Evolutionary conservation across 192 early-diverging fungal species (phyloP), one percentile per base, ranked within the genome.

Genomic region (Hyaloraphidium curvatum): DNA sequence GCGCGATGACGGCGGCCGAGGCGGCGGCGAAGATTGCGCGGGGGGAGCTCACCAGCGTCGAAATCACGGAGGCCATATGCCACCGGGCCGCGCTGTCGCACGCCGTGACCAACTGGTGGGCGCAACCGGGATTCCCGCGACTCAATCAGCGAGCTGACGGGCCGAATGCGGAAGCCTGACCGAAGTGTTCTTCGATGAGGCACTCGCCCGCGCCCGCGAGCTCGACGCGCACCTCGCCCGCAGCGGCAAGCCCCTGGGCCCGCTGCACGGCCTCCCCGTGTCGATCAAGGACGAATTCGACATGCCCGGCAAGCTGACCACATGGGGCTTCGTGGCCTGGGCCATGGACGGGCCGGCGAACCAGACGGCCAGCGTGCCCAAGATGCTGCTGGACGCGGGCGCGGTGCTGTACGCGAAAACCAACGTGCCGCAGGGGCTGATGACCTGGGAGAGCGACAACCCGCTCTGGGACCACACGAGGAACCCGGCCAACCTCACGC

Each of bases 191-290:
- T 48, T 48, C 43, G 43, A 48, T 19, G 7, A 25, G 9, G 43
- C 43, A 9, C 23, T 48, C 25, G 43, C 43, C 7, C 7, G 7
- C 14, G 43, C 43, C 14, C 17, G 17, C 14, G 43, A 48, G 43
- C 11, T 48, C 23, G 43, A 48, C 43, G 11, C 5, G 14, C 7
- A 48, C 14, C 25, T 48, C 43, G 25, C 14, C 7, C 7, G 4
- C 14, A 48, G 17, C 7, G 43, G 43, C 14, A 48, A 48, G 19
- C 7, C 43, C 11, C 7, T 11, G 43, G 43, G 43, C 11, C 43
- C 43, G 7, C 43, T 48, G 7, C 43, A 48, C 19, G 43, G 43
- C 43, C 43, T 48, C 43, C 43, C 43, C 9, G 43, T 48, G 5
- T 48, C 43, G 14, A 48, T 48, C 43, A 48, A 48, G 25, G 43